These are phyloP conservation scores for Puccinia triticina DNA, from an alignment of 1,284 basidiomycete species.

Conservation along the genomic window DNA sequence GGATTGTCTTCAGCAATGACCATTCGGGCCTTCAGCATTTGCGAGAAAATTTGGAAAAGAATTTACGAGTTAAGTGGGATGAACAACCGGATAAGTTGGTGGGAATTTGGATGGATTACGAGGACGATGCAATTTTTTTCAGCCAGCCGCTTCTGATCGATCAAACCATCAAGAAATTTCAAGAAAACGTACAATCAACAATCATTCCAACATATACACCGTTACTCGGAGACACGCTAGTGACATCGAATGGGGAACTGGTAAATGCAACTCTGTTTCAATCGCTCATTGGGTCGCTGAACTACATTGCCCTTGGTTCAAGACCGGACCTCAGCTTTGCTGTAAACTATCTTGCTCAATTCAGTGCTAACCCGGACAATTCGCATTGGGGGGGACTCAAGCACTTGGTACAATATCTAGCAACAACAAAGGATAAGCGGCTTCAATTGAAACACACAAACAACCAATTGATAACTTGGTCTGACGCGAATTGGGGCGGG, in stretches of 20 bases:
- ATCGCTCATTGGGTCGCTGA: too few relatives aligned
- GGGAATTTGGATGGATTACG: neutral
- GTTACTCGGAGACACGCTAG: neutral
- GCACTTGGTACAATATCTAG: neutral
- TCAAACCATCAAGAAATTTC: neutral
- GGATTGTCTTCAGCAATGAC: conserved; percentile 9
- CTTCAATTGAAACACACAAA: neutral
- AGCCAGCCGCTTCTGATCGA: neutral
- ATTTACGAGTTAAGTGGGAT: conserved; percentile 2
- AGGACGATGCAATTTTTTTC: neutral
- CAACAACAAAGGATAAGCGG: neutral
- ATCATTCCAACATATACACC: too few relatives aligned
- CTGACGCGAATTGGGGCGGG: neutral
- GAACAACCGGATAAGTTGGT: neutral
- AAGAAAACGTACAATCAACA: neutral
- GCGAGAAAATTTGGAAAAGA: neutral
- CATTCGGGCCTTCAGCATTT: neutral
- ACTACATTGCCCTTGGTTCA: too few relatives aligned
- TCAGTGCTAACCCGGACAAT: neutral
- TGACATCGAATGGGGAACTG: neutral
- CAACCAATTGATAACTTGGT: neutral
- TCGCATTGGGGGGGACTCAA: neutral
- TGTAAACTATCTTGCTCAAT: neutral
- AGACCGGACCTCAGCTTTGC: too few relatives aligned
- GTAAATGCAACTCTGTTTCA: too few relatives aligned